Conservation (phyloP, 805 yeast genomes). For the Blastobotrys terrestris region DNA sequence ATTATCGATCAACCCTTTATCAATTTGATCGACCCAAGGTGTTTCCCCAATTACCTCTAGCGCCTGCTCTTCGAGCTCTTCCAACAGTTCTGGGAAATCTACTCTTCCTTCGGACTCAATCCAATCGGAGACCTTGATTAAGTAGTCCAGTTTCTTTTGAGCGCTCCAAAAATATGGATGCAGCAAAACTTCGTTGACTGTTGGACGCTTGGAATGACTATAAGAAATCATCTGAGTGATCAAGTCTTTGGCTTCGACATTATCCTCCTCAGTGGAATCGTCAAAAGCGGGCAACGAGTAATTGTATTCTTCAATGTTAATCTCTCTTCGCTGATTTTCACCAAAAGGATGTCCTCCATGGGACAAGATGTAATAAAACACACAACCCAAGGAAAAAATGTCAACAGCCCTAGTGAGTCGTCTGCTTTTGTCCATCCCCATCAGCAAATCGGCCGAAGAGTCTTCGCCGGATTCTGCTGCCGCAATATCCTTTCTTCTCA, state of each 20-base stretch:
- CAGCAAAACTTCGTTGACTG: constrained; percentile 55
- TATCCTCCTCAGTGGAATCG: constrained; percentile 22
- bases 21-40: constrained; percentile 78
- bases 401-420: constrained; percentile 63
- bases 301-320: constrained; percentile 58
- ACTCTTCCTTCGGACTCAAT: constrained; percentile 80
- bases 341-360: constrained; percentile 93
- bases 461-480: background rate
- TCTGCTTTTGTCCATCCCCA: constrained; percentile 9
- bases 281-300: constrained; percentile 47
- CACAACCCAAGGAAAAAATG: constrained; percentile 91
- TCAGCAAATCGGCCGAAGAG: constrained; percentile 2
- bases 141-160: constrained; percentile 70
- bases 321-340: constrained; percentile 81
- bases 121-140: constrained; percentile 83
- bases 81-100: constrained; percentile 58
- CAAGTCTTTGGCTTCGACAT: constrained; percentile 66
- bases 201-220: constrained; percentile 68
- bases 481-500: too few relatives aligned
- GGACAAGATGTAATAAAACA: constrained; percentile 78
- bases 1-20: constrained; percentile 67
- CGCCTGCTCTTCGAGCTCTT: constrained; percentile 49
- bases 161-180: constrained; percentile 89
- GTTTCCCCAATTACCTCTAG: constrained; percentile 30
- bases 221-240: constrained; percentile 63